Evolutionary conservation across 2,329 filamentous ascomycete genomes (phyloP).

Genomic region (Cercospora citrullina): DNA sequence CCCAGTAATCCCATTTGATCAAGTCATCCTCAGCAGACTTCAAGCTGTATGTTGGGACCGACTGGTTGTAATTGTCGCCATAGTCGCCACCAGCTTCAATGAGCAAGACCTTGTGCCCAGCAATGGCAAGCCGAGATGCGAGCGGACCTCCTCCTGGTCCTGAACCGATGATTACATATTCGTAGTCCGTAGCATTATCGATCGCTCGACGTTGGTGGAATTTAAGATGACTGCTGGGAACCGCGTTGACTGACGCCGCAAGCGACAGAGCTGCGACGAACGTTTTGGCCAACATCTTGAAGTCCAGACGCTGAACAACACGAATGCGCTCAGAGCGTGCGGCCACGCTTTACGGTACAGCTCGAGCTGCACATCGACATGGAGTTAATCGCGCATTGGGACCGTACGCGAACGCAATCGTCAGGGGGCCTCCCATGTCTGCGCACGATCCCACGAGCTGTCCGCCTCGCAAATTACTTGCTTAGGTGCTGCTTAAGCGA

Average conservation of each 20-base stretch:
- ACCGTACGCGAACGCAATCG: not conserved
- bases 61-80: slow-evolving; percentile 52
- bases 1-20: slow-evolving; percentile 65
- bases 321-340: not conserved
- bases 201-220: not conserved
- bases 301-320: not conserved
- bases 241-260: not conserved
- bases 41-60: slow-evolving; percentile 57
- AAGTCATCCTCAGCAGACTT: slow-evolving; percentile 57
- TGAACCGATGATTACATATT: slow-evolving; percentile 65
- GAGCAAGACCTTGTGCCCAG: slow-evolving; percentile 60
- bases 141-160: slow-evolving; percentile 61
- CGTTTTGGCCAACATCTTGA: slow-evolving; percentile 7
- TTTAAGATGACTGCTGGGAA: slow-evolving; percentile 2
- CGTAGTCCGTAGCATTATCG: slow-evolving; percentile 46
- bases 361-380: not conserved
- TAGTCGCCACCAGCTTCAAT: slow-evolving; percentile 61
- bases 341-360: not conserved
- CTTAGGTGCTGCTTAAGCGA: not conserved
- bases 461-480: not conserved
- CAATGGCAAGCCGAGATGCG: slow-evolving; percentile 59
- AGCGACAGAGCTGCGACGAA: slow-evolving; percentile 6
- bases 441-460: not conserved
- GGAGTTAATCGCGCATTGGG: not conserved
- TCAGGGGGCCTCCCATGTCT: not conserved